Conservation (phyloP, 2,329 filamentous ascomycete species). For the Aspergillus texensis region DNA sequence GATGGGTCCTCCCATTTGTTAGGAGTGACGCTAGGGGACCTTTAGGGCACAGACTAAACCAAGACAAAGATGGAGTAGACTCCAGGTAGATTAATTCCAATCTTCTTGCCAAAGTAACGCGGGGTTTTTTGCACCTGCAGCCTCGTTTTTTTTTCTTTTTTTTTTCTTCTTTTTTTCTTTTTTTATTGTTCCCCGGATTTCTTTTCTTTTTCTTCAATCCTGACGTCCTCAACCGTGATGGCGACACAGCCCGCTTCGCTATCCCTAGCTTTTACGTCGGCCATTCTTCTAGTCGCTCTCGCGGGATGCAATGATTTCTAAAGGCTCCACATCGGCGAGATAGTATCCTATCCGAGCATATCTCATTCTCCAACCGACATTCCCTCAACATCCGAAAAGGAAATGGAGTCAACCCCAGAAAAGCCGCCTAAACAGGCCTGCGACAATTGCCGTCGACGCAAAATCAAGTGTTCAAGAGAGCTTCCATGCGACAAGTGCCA, state of each 20-base stretch:
- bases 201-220: slow-evolving; percentile 4
- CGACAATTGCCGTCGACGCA: slow-evolving; percentile 46
- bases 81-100: slow-evolving; percentile 1
- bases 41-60: not conserved
- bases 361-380: not conserved
- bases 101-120: slow-evolving; percentile 3
- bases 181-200: slow-evolving; percentile 20
- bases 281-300: not conserved
- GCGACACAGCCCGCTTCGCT: not conserved
- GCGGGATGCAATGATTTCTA: slow-evolving; percentile 4
- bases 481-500: slow-evolving; percentile 46
- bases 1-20: not conserved
- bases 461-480: slow-evolving; percentile 47
- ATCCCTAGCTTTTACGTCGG: not conserved
- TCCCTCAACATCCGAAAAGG: not conserved
- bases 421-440: slow-evolving; percentile 40
- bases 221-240: not conserved
- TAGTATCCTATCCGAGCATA: not conserved
- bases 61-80: not conserved
- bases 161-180: slow-evolving; percentile 4
- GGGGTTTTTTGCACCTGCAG: slow-evolving; percentile 11
- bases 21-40: not conserved
- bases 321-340: not conserved
- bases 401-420: slow-evolving; percentile 29
- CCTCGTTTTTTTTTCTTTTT: slow-evolving; percentile 8